Base-by-base conservation (phyloP, 2,329 filamentous ascomycete genomes). In the Cryphonectria radicalis region DNA sequence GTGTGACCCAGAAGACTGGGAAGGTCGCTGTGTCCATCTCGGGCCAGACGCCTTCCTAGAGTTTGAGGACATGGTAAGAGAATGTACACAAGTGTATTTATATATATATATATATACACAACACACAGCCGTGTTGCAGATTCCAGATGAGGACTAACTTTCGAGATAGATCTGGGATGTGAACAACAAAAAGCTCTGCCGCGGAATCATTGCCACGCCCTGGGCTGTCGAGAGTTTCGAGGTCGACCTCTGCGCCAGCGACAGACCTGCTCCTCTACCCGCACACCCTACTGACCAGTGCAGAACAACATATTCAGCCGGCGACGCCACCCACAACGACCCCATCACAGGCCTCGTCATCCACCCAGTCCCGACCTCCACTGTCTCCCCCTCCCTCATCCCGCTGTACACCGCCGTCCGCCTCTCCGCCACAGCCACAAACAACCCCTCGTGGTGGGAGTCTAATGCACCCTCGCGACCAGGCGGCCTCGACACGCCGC, bases 191-290 rank as follows among this genome's bases (percentile, higher is more conserved):
- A 80, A 79, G n/a, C 75, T 82, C 57, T 87, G 84, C 62, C 84
- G 87, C n/a, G 88, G 87, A 2, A 80, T 89, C 3, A 83, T 90
- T 6, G 84, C 84, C 1, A 88, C 87, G 0, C 87, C 88, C 0
- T 82, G 84, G 50, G 78, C 82, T 22, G 80, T 84, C 2, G 83
- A 84, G 63, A 81, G 85, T 0, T 89, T 90, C 69, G 84, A 89
- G 63, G 78, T 89, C 19, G 75, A 82, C 0, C 77, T 89, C 22
- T 74, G 77, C 13, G 74, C 63, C 64, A 74, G 59, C 5, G 71
- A 46, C 13, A 66, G 14, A 19, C 69, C 76, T 0, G 68, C 77
- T 11, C 22, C 46, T 50, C 19, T 50, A 50, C 74, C 76, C 4
- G 70, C 76, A 0, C 88, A 89, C 69, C 76, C 77, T 3, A 80